Base-by-base conservation (phyloP, 805 yeast genomes). In the Monosporozyma yasuniensis region DNA sequence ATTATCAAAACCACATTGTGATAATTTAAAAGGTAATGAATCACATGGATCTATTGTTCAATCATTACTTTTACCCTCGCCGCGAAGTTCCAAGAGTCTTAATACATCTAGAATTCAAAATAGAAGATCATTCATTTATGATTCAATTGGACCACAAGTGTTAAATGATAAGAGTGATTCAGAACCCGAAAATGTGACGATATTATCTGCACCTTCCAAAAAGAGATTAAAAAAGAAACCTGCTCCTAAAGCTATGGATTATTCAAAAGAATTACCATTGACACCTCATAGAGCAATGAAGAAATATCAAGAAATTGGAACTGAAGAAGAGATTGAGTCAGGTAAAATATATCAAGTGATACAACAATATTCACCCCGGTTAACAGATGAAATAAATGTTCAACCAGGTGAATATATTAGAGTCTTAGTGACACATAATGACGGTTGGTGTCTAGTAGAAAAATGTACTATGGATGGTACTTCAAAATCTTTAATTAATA, bases 391-490 rank as follows among this genome's bases (percentile, higher is more conserved):
- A 48, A 59, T 72, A 10, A 50, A 53, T 12, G 56, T 71, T 5
- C 7, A 38, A 1, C 41, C 44, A 2, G 72, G 72, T 2, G 75
- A 70, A 30, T 56, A 39, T 48, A 66, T 67, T 9, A 61, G 59
- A 52, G 56, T 71, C 1, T 50, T 71, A 7, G 72, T 74, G 1
- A 63, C 65, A 16, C 76, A 72, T 55, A 67, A 73, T 1, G 76
- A 72, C 54, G 74, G 75, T 3, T 72, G 76, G 76, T 72, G 74
- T 50, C 54, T 72, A 11, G 73, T 64, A 2, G 74, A 71, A 47
- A 70, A 66, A 47, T 65, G 69, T 48, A 52, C 56, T 14, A 19
- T 18, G 12, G 50, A 52, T 19, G 73, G 71, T 0, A 47, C 52
- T 5, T 3, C 49, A 35, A 22, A 50, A 25, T 43, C 51, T 4